Percentiles rank a stretch among this genome's conserved stretches.
phyloP scores from a whole-genome alignment of 805 yeast genomes.

The Monosporozyma servazzii region DNA sequence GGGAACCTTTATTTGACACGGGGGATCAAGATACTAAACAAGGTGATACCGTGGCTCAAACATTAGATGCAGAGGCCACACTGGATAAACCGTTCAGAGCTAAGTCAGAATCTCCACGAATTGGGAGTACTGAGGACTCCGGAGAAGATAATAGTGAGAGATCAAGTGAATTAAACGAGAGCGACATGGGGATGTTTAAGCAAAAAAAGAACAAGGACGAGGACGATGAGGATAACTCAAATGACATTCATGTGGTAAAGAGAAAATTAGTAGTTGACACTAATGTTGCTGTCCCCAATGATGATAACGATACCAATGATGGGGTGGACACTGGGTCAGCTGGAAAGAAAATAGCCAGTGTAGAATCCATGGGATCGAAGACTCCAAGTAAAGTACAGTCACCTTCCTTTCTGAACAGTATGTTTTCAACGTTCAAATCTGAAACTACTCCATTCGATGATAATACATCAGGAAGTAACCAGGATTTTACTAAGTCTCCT shows the following conservation, averaged over 20 bases:
- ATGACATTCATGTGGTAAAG: not conserved
- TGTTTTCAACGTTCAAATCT: slow-evolving; percentile 5
- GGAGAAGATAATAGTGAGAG: not conserved
- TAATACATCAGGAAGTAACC: not conserved
- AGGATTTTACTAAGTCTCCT: not conserved
- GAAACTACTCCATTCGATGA: not conserved
- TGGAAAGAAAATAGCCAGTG: not conserved
- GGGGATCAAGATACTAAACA: not conserved
- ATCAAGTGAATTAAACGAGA: not conserved
- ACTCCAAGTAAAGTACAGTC: slow-evolving; percentile 4
- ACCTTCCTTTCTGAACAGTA: slow-evolving; percentile 9
- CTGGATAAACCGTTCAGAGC: slow-evolving; percentile 1
- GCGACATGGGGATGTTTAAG: not conserved
- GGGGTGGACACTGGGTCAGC: not conserved
- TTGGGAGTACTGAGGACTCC: not conserved
- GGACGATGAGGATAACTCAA: not conserved
- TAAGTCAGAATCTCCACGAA: not conserved
- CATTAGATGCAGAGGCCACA: not conserved
- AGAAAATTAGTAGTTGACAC: not conserved
- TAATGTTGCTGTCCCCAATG: not conserved
- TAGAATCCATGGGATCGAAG: not conserved
- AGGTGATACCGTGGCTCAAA: not conserved
- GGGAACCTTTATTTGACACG: slow-evolving; percentile 5
- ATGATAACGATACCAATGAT: not conserved
- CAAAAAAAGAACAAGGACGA: not conserved